Conservation (phyloP, 805 yeast genomes). For the Lipomyces sp. region DNA sequence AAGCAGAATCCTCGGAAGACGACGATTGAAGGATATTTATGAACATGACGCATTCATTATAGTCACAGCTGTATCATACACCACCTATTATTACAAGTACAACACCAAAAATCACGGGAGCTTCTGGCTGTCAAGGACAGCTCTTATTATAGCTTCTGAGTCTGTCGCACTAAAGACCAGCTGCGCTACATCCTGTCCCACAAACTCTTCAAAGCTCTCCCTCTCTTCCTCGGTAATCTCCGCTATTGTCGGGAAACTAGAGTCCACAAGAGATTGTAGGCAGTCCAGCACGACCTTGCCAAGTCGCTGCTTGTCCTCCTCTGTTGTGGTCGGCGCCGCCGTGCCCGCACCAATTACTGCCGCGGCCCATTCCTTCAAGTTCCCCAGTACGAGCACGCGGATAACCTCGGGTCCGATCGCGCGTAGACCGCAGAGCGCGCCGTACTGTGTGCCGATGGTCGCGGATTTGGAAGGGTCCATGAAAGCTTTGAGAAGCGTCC, state of each 20-base stretch:
- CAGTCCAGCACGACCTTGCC: constrained; percentile 54
- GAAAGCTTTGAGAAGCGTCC: constrained; percentile 88
- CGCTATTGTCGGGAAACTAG: constrained; percentile 33
- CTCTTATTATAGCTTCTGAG: constrained; percentile 36
- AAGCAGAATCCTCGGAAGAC: constrained; percentile 7
- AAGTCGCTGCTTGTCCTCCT: constrained; percentile 50
- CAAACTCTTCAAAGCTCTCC: constrained; percentile 25
- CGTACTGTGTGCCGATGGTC: constrained; percentile 78
- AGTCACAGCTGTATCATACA: neutral
- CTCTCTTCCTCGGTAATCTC: constrained; percentile 13
- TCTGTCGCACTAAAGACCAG: constrained; percentile 13
- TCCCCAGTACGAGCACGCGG: constrained; percentile 78
- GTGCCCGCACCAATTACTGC: constrained; percentile 34
- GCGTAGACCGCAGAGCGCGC: constrained; percentile 79
- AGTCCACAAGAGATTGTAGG: constrained; percentile 45
- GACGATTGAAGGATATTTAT: constrained; percentile 1
- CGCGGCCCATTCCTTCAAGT: constrained; percentile 69
- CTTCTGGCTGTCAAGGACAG: constrained; percentile 20
- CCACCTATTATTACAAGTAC: neutral
- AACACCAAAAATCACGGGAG: too few relatives aligned
- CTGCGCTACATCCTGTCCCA: constrained; percentile 20
- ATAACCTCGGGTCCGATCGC: constrained; percentile 86
- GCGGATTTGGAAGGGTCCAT: constrained; percentile 72
- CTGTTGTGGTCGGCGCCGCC: constrained; percentile 33
- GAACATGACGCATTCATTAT: neutral